A percentile compares a stretch with the other conserved stretches of the same genome.
These are phyloP conservation scores for Verticillium klebahnii DNA, from an alignment of 2,329 filamentous ascomycete species.

Conservation along the genomic window DNA sequence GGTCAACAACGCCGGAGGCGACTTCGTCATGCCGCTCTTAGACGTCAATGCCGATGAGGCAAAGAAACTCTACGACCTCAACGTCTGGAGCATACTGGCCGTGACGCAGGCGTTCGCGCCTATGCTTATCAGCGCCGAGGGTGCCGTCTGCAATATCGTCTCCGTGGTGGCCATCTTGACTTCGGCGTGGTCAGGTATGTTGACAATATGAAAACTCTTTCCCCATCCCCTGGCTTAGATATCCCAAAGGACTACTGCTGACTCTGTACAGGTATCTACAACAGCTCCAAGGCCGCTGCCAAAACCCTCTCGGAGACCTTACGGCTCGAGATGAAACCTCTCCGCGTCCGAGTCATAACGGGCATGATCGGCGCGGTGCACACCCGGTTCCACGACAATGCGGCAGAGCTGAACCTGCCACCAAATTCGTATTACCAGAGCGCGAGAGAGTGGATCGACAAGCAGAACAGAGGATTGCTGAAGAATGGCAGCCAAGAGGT, in stretches of 20 bases:
- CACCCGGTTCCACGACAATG: background rate
- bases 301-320: conserved; percentile 15
- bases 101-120: conserved; percentile 21
- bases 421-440: too few relatives aligned
- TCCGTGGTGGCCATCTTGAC: conserved; percentile 21
- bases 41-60: conserved; percentile 21
- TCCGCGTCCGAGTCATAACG: conserved; percentile 19
- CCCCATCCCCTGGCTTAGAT: too few relatives aligned
- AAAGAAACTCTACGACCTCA: conserved; percentile 21
- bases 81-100: conserved; percentile 23
- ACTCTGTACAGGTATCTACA: conserved; percentile 12
- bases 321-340: conserved; percentile 20
- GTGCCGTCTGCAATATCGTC: conserved; percentile 24
- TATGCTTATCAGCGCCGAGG: conserved; percentile 18
- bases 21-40: conserved; percentile 21
- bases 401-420: background rate
- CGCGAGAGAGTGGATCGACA: too few relatives aligned
- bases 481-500: too few relatives aligned
- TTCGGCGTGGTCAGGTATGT: conserved; percentile 15
- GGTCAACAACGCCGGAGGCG: conserved; percentile 25
- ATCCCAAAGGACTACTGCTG: background rate
- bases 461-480: too few relatives aligned
- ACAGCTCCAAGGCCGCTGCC: conserved; percentile 18
- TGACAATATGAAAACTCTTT: background rate
- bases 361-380: conserved; percentile 11